Percentiles rank a stretch among this genome's conserved stretches.
Evolutionary conservation across 1,284 basidiomycete species (phyloP).

Genomic region (Apiotrichum akiyoshidainum): DNA sequence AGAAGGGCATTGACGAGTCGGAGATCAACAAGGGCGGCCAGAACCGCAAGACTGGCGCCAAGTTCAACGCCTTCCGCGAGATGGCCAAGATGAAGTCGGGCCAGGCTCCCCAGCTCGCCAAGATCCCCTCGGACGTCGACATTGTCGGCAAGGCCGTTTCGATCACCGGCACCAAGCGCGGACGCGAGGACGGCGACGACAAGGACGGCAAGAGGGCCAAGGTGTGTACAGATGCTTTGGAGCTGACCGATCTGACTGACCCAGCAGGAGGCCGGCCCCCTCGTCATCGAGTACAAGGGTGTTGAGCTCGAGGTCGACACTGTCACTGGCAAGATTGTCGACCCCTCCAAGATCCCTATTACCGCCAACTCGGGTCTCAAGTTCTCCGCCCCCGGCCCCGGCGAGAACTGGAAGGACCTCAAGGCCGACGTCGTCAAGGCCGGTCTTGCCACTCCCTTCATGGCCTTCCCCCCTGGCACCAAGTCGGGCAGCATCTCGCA

Average conservation of each 20-base stretch:
- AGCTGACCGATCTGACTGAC: neutral
- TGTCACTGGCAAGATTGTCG: slow-evolving; percentile 56
- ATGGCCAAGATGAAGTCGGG: slow-evolving; percentile 58
- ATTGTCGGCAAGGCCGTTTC: slow-evolving; percentile 33
- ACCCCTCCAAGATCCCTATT: slow-evolving; percentile 49
- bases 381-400: slow-evolving; percentile 44
- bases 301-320: slow-evolving; percentile 64
- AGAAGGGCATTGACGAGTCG: slow-evolving; percentile 66
- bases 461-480: slow-evolving; percentile 47
- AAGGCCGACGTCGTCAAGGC: slow-evolving; percentile 46
- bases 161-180: slow-evolving; percentile 26
- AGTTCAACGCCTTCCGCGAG: slow-evolving; percentile 87
- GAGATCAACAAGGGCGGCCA: slow-evolving; percentile 56
- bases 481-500: slow-evolving; percentile 52
- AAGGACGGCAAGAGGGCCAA: slow-evolving; percentile 51
- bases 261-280: slow-evolving; percentile 51
- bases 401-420: slow-evolving; percentile 54
- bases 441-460: slow-evolving; percentile 37
- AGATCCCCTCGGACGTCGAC: slow-evolving; percentile 42
- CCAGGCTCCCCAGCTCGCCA: slow-evolving; percentile 34
- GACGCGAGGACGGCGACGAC: slow-evolving; percentile 48
- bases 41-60: slow-evolving; percentile 49
- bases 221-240: slow-evolving; percentile 27
- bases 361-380: slow-evolving; percentile 49
- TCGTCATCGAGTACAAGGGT: slow-evolving; percentile 59